These are phyloP conservation scores for Chlorencoelia australis DNA, from an alignment of 2,329 filamentous ascomycete species.

Conservation along the genomic window DNA sequence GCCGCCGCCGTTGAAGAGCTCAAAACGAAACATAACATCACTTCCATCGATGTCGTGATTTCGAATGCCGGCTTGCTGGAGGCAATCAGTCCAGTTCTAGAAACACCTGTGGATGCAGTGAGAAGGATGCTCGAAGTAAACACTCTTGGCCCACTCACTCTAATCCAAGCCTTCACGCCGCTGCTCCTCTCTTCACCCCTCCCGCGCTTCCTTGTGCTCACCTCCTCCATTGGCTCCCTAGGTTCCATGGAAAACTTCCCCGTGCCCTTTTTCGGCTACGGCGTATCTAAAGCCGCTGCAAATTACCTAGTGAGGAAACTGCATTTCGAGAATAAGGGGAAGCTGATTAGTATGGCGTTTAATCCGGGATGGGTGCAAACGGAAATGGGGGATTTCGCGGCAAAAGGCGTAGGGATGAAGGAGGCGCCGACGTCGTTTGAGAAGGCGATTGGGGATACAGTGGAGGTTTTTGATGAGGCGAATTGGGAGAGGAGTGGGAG, in stretches of 20 bases:
- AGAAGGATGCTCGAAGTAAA: slow-evolving; percentile 33
- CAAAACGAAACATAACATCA: neutral
- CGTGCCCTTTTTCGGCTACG: slow-evolving; percentile 29
- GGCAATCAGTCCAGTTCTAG: slow-evolving; percentile 19
- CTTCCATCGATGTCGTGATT: slow-evolving; percentile 28
- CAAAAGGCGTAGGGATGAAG: slow-evolving; percentile 9
- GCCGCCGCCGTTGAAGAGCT: slow-evolving; percentile 28
- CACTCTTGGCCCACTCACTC: slow-evolving; percentile 30
- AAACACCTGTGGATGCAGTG: slow-evolving; percentile 29
- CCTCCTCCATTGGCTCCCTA: slow-evolving; percentile 17
- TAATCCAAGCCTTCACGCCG: slow-evolving; percentile 35
- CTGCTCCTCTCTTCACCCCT: slow-evolving; percentile 29
- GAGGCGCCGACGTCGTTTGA: slow-evolving; percentile 15
- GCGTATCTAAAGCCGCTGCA: slow-evolving; percentile 29
- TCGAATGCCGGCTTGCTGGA: slow-evolving; percentile 38
- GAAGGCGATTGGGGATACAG: slow-evolving; percentile 10
- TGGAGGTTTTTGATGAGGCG: slow-evolving; percentile 12
- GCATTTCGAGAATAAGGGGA: slow-evolving; percentile 25
- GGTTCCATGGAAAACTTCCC: slow-evolving; percentile 1
- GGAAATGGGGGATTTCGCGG: slow-evolving; percentile 17
- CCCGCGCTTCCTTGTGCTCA: slow-evolving; percentile 32
- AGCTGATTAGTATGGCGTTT: slow-evolving; percentile 25
- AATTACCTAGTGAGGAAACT: slow-evolving; percentile 27
- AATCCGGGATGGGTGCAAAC: slow-evolving; percentile 29
- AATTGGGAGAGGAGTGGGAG: slow-evolving; percentile 11